Evolutionary conservation across 176 grass and related monocot species (phyloP).

Genomic region (Paspalum notatum): DNA sequence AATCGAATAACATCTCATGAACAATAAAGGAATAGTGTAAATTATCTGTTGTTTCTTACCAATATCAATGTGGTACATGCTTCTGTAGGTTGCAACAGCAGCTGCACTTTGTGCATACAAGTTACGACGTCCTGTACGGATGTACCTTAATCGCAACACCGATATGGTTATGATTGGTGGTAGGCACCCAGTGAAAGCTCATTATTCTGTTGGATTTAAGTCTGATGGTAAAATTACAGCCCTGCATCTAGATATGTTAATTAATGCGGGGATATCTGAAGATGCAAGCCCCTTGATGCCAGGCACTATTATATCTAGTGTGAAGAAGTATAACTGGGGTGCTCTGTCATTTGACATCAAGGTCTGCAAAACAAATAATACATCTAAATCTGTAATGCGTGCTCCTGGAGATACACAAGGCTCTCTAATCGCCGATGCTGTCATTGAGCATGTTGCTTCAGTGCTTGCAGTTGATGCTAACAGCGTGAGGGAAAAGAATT

Average conservation of each 20-base stretch:
- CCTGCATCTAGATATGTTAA: slow-evolving; percentile 58
- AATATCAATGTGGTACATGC: slow-evolving; percentile 4
- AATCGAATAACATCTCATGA: not conserved
- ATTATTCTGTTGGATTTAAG: slow-evolving; percentile 81
- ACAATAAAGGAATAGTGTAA: not conserved
- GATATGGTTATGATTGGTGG: slow-evolving; percentile 78
- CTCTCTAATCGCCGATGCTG: slow-evolving; percentile 76
- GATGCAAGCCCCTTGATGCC: slow-evolving; percentile 64
- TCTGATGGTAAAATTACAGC: slow-evolving; percentile 80
- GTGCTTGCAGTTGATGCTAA: slow-evolving; percentile 55
- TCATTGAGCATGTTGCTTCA: slow-evolving; percentile 78
- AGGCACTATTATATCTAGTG: slow-evolving; percentile 24
- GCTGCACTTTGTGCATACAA: slow-evolving; percentile 72
- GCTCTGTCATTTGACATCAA: slow-evolving; percentile 71
- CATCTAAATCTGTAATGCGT: slow-evolving; percentile 77
- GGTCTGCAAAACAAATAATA: slow-evolving; percentile 75
- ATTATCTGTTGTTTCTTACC: not conserved
- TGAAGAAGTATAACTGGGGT: slow-evolving; percentile 87
- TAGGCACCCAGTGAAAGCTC: slow-evolving; percentile 74
- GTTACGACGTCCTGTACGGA: slow-evolving; percentile 61
- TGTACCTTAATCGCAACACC: slow-evolving; percentile 75
- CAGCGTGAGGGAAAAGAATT: slow-evolving; percentile 61
- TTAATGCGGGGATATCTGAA: slow-evolving; percentile 71
- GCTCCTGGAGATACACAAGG: slow-evolving; percentile 78
- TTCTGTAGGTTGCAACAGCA: slow-evolving; percentile 66